Evolutionary conservation across 768 basidiomycete genomes (phyloP), one percentile per base, ranked within the genome.

Genomic region (Mycena leptocephala): DNA sequence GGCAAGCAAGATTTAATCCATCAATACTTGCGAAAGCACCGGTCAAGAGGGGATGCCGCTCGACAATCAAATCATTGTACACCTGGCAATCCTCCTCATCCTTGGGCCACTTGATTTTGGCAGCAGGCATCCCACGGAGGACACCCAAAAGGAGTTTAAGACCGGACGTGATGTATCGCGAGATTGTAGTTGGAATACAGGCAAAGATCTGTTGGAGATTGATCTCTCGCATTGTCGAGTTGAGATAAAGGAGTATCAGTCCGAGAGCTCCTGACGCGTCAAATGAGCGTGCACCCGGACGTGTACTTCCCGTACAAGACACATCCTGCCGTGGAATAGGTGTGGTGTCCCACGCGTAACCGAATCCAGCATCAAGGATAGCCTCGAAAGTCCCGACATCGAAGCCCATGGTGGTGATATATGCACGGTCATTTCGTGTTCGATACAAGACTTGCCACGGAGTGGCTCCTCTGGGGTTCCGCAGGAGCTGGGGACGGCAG

Each of bases 21-120:
- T 89, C 86, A n/a, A 89, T 86, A 24, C 79, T 83, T 5, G 81
- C 86, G 80, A 89, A 89, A 9, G 86, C 87, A 3, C 87, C 86
- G 26, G 24, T 46, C n/a, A 88, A 82, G 14, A 75, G 78, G 37
- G 84, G 81, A 69, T 84, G 82, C 9, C 66, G 70, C 9, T 22
- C 61, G 0, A 37, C 9, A 24, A 83, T 78, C 1, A 82, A 70
- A 8, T 37, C 24, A 4, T 58, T 68, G 43, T 78, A 67, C 35
- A 59, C 62, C 26, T 77, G 59, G 53, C 78, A 84, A 43, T 83
- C 80, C 48, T 43, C 43, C 35, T 78, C 68, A 18, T 55, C 32
- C n/a, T 20, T 55, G 2, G 79, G 79, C 81, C 79, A 83, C 8
- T 16, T 9, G 10, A 83, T 78, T 2, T 1, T 32, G 20, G 76